phyloP scores from a whole-genome alignment of 306 rosid species.

The Acacia acuminata region DNA sequence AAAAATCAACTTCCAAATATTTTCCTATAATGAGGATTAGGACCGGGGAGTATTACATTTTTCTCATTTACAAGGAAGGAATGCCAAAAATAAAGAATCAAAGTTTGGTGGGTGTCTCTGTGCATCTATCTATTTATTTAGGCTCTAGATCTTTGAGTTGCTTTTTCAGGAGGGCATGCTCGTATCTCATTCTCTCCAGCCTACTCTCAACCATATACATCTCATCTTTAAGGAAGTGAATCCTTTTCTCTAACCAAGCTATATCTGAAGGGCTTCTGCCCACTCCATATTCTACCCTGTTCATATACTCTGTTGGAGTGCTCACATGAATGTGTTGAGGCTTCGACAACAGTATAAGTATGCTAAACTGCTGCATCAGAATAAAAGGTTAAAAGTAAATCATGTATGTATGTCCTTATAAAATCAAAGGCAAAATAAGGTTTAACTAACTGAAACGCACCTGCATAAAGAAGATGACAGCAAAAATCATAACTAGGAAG shows the following conservation, averaged over 20 bases:
- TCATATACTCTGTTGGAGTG: slow-evolving; percentile 51
- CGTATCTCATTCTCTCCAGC: slow-evolving; percentile 81
- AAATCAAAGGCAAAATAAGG: slow-evolving; percentile 6
- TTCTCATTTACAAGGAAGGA: slow-evolving; percentile 3
- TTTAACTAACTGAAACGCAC: slow-evolving; percentile 40
- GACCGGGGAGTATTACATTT: not conserved
- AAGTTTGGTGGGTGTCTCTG: slow-evolving; percentile 11
- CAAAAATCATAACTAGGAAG: slow-evolving; percentile 57
- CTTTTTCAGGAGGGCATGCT: slow-evolving; percentile 68
- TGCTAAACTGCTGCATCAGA: slow-evolving; percentile 82
- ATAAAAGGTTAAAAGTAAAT: not conserved
- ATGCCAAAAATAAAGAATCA: not conserved
- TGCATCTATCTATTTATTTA: not conserved
- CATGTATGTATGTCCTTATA: not conserved
- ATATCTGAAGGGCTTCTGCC: slow-evolving; percentile 55
- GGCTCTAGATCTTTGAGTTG: slow-evolving; percentile 66
- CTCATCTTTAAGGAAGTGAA: slow-evolving; percentile 89
- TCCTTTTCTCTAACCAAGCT: slow-evolving; percentile 85
- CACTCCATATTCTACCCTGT: slow-evolving; percentile 43
- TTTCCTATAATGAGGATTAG: no score
- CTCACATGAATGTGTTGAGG: slow-evolving; percentile 81
- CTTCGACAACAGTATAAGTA: slow-evolving; percentile 72
- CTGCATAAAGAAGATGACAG: slow-evolving; percentile 92
- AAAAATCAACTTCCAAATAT: no score
- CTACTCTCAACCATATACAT: slow-evolving; percentile 86